These are phyloP conservation scores for Fraxinus platypoda DNA, from an alignment of 305 asterid genomes.

Conservation along the genomic window DNA sequence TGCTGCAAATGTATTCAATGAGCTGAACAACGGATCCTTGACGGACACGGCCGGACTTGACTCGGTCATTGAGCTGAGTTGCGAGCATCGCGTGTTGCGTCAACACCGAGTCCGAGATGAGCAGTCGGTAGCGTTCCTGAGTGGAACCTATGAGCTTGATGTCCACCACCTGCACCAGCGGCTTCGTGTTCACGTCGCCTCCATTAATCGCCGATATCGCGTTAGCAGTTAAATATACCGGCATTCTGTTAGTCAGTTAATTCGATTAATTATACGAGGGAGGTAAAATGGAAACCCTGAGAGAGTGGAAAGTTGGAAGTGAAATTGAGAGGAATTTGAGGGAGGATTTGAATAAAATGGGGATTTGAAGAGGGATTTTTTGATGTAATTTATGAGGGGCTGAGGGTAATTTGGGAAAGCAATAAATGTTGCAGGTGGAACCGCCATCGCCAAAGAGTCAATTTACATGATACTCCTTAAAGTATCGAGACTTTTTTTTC, in stretches of 20 bases:
- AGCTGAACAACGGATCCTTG: slow-evolving; percentile 86
- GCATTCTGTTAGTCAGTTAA: slow-evolving; percentile 30
- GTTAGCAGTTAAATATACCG: slow-evolving; percentile 71
- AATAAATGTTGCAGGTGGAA: neutral
- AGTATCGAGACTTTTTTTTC: neutral
- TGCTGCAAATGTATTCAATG: slow-evolving; percentile 73
- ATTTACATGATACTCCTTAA: neutral
- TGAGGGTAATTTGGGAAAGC: slow-evolving; percentile 23
- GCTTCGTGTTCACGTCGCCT: slow-evolving; percentile 86
- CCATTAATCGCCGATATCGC: slow-evolving; percentile 67
- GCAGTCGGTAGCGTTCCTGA: slow-evolving; percentile 75
- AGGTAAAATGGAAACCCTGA: slow-evolving; percentile 18
- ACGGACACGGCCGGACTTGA: slow-evolving; percentile 60
- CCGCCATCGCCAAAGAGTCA: neutral
- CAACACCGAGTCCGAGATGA: slow-evolving; percentile 66
- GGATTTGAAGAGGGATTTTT: slow-evolving; percentile 12
- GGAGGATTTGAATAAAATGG: slow-evolving; percentile 19
- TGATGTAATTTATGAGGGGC: neutral
- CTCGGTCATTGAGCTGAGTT: slow-evolving; percentile 79
- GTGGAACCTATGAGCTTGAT: slow-evolving; percentile 62
- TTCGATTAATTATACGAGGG: neutral
- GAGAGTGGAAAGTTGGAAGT: slow-evolving; percentile 3
- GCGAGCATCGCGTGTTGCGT: slow-evolving; percentile 90
- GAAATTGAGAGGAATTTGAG: slow-evolving; percentile 17
- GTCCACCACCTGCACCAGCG: slow-evolving; percentile 88